These are phyloP conservation scores for Hypomontagnella monticulosa DNA, from an alignment of 495 filamentous ascomycete genomes.

Conservation along the genomic window DNA sequence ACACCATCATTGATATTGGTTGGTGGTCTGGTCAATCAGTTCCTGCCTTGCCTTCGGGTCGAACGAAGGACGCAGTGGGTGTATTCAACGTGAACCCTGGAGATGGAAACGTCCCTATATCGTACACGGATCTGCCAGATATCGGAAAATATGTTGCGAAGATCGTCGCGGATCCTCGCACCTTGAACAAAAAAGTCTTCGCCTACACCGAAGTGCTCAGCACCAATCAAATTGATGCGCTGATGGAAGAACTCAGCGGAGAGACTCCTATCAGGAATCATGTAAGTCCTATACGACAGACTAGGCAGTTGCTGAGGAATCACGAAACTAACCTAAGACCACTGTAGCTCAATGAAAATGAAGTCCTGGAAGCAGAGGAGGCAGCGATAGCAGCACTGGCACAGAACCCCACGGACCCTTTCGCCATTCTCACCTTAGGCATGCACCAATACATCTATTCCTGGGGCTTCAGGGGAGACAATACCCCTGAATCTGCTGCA, in stretches of 20 bases:
- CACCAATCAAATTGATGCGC: conserved; percentile 60
- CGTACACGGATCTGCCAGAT: conserved; percentile 64
- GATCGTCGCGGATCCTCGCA: conserved; percentile 65
- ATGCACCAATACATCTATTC: conserved; percentile 61
- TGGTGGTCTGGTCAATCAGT: conserved; percentile 68
- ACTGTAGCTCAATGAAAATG: conserved; percentile 9
- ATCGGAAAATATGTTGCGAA: conserved; percentile 65
- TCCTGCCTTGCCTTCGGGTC: conserved; percentile 62
- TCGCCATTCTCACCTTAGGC: conserved; percentile 43
- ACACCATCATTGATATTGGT: conserved; percentile 70
- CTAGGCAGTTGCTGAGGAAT: background rate
- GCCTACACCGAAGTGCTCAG: conserved; percentile 61
- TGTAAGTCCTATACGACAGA: conserved; percentile 56
- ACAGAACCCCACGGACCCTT: conserved; percentile 44
- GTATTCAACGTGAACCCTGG: conserved; percentile 59
- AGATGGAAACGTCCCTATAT: conserved; percentile 59
- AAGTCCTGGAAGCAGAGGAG: conserved; percentile 9
- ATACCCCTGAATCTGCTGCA: conserved; percentile 64
- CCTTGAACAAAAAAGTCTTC: conserved; percentile 66
- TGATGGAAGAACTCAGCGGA: conserved; percentile 62
- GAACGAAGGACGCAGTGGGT: conserved; percentile 62
- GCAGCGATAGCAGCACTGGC: conserved; percentile 53
- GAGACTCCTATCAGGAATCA: conserved; percentile 63
- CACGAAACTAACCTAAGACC: background rate
- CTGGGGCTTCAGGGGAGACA: conserved; percentile 65